These are phyloP conservation scores for Globisporangium nagaii DNA, from an alignment of 352 stramenopile species.

Conservation along the genomic window DNA sequence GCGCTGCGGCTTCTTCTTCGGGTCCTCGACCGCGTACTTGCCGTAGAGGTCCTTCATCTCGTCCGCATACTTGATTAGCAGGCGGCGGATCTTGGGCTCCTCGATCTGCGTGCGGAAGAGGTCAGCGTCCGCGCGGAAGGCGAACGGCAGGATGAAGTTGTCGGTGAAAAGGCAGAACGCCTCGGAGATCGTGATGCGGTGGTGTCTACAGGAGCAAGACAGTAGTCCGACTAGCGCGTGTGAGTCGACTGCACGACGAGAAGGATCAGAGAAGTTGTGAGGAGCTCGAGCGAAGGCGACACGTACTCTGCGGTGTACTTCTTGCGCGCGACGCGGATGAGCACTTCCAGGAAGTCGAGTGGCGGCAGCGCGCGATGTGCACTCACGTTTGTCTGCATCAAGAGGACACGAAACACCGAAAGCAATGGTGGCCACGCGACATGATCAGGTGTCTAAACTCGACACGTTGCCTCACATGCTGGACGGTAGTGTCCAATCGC, in stretches of 20 bases:
- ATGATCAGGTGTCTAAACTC: too few species aligned
- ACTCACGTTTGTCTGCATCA: constrained; percentile 27
- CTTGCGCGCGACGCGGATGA: constrained; percentile 50
- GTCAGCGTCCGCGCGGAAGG: constrained; percentile 66
- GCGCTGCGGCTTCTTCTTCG: constrained; percentile 28
- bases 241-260: too few species aligned
- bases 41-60: constrained; percentile 54
- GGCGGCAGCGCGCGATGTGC: constrained; percentile 41
- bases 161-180: constrained; percentile 70
- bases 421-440: neutral
- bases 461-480: too few species aligned
- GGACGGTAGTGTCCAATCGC: neutral
- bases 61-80: constrained; percentile 60
- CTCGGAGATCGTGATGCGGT: constrained; percentile 65
- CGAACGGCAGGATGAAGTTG: constrained; percentile 69
- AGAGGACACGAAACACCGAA: neutral
- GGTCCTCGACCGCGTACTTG: constrained; percentile 43
- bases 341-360: constrained; percentile 57
- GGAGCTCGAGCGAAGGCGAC: neutral
- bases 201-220: constrained; percentile 20
- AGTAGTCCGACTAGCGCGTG: too few species aligned
- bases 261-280: neutral
- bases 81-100: constrained; percentile 47
- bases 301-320: constrained; percentile 65
- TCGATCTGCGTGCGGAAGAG: constrained; percentile 73